A percentile compares a stretch with the other conserved stretches of the same genome.
Conservation (phyloP, 2,329 filamentous ascomycete genomes). For the Blumeriella jaapii region DNA sequence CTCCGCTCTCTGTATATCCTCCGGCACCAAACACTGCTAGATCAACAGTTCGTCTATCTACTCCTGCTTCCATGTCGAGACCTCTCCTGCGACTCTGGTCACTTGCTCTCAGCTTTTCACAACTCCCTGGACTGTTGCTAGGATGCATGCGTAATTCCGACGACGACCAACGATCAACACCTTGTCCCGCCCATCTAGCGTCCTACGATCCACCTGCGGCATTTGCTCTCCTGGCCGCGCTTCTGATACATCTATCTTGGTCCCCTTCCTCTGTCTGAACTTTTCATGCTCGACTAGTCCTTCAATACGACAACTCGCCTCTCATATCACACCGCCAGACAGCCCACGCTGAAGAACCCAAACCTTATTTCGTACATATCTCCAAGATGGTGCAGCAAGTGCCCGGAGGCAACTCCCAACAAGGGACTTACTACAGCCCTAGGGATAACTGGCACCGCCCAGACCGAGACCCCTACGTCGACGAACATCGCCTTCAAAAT, state of each 20-base stretch:
- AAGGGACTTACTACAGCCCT: constrained; percentile 13
- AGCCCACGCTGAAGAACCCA: constrained; percentile 1
- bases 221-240: constrained; percentile 9
- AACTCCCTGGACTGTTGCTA: constrained; percentile 8
- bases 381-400: constrained; percentile 20
- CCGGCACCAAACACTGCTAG: constrained; percentile 7
- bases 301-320: constrained; percentile 27
- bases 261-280: constrained; percentile 13
- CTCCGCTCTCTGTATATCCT: constrained; percentile 5
- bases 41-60: constrained; percentile 12
- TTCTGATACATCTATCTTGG: constrained; percentile 21
- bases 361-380: constrained; percentile 7
- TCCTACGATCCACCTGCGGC: constrained; percentile 7
- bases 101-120: constrained; percentile 8
- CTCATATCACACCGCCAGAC: constrained; percentile 17
- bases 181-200: constrained; percentile 9
- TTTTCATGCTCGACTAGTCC: constrained; percentile 11
- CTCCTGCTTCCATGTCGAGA: constrained; percentile 7
- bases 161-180: constrained; percentile 12
- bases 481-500: constrained; percentile 8
- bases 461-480: constrained; percentile 15
- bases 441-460: constrained; percentile 14
- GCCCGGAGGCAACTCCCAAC: constrained; percentile 8
- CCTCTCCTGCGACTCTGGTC: constrained; percentile 1
- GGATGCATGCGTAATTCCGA: constrained; percentile 7